Percentiles rank a stretch among this genome's conserved stretches.
phyloP scores from a whole-genome alignment of 306 rosid genomes.

The Malus asiatica region DNA sequence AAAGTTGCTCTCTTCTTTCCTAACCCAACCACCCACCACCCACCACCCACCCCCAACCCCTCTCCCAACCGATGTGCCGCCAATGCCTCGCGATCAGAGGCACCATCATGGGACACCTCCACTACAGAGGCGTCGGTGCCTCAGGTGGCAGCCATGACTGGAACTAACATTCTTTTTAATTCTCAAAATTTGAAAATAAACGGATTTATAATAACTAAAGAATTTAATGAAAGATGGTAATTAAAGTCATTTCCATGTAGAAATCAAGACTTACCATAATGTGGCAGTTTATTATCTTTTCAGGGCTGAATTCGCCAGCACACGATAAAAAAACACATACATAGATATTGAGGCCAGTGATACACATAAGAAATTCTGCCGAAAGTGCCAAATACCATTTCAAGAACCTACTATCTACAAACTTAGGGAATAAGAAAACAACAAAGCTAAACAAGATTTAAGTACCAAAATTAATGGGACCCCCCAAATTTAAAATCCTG shows the following conservation, averaged over 20 bases:
- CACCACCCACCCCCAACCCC: too few species aligned
- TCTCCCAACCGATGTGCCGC: too few species aligned
- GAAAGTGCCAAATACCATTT: neutral
- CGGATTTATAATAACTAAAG: neutral
- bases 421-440: neutral
- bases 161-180: too few species aligned
- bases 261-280: neutral
- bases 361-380: neutral
- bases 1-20: too few species aligned
- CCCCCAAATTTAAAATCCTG: too few species aligned
- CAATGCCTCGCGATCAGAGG: neutral
- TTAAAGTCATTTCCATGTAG: neutral
- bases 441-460: neutral
- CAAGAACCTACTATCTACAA: constrained; percentile 4
- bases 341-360: neutral
- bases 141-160: too few species aligned
- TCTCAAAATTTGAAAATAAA: neutral
- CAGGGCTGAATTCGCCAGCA: neutral
- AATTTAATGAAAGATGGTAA: neutral
- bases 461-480: too few species aligned
- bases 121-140: neutral
- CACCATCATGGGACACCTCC: neutral
- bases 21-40: too few species aligned
- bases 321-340: too few species aligned
- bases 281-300: neutral